Conservation (phyloP, 306 rosid species). For the Prunus mira region DNA sequence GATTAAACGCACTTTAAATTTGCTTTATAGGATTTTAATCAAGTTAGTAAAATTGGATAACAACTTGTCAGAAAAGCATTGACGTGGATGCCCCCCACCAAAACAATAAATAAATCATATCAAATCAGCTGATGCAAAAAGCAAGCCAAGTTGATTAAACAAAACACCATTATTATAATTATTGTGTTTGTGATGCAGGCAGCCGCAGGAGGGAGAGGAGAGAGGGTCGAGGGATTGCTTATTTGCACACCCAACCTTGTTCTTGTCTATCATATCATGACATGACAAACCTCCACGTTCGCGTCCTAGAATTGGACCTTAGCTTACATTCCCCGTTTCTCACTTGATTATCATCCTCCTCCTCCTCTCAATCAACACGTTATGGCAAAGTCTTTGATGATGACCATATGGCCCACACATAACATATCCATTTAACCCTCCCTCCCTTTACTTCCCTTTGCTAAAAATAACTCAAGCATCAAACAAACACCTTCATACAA, state of each 20-base stretch:
- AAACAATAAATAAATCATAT: conserved; percentile 3
- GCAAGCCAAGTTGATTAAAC: conserved; percentile 15
- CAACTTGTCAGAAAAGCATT: conserved; percentile 27
- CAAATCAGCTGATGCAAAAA: conserved; percentile 38
- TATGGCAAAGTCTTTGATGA: too few relatives aligned
- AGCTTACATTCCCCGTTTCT: not conserved
- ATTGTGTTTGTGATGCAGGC: not conserved
- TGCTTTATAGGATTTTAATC: conserved; percentile 14
- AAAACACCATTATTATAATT: conserved; percentile 4
- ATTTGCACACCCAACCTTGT: conserved; percentile 14
- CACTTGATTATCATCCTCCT: too few relatives aligned
- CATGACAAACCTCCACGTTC: conserved; percentile 25
- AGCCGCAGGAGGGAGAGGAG: too few relatives aligned
- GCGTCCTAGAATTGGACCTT: not conserved
- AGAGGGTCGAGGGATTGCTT: conserved; percentile 20
- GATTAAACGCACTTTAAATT: conserved; percentile 11
- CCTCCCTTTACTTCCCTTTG: too few relatives aligned
- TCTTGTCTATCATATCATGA: conserved; percentile 8
- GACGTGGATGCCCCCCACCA: conserved; percentile 6
- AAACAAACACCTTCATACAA: too few relatives aligned
- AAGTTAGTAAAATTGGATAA: conserved; percentile 18
- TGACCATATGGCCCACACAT: too few relatives aligned
- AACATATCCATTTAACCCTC: too few relatives aligned
- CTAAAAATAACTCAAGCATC: too few relatives aligned
- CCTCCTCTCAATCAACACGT: too few relatives aligned